Conservation (phyloP, 1,139 yeast species). For the Meyerozyma sp. region DNA sequence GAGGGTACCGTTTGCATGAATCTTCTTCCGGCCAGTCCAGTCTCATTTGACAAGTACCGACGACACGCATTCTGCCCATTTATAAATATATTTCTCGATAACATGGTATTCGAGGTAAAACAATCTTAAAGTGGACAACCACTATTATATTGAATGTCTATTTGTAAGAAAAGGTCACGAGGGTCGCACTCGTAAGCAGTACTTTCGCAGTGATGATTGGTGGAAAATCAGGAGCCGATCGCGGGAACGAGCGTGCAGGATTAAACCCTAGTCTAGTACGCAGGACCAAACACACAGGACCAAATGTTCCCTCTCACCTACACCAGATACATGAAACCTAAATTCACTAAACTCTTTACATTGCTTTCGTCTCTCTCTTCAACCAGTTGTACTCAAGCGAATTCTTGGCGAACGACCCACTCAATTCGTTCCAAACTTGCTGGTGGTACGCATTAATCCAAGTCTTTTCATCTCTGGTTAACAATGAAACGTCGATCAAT, state of each 20-base stretch:
- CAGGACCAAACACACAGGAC: too few species aligned
- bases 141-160: not conserved
- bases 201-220: not conserved
- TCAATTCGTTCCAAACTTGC: conserved; percentile 53
- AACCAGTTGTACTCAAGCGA: conserved; percentile 67
- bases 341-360: not conserved
- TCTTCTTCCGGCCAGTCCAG: conserved; percentile 27
- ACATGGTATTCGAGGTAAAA: not conserved
- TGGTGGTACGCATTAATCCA: conserved; percentile 71
- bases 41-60: conserved; percentile 22
- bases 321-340: not conserved
- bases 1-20: conserved; percentile 39
- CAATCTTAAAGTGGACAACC: not conserved
- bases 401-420: conserved; percentile 42
- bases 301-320: too few species aligned
- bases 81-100: not conserved
- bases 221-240: not conserved
- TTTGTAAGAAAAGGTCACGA: conserved; percentile 1
- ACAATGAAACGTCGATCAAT: conserved; percentile 53
- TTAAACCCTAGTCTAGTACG: too few species aligned
- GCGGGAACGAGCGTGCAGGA: not conserved
- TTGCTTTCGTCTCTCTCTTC: conserved; percentile 53
- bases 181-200: not conserved
- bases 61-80: not conserved
- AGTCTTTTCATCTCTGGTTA: conserved; percentile 55